A percentile compares a stretch with the other conserved stretches of the same genome.
These are phyloP conservation scores for Plasmodium coatneyi DNA, from an alignment of 169 alveolate genomes.

Conservation along the genomic window DNA sequence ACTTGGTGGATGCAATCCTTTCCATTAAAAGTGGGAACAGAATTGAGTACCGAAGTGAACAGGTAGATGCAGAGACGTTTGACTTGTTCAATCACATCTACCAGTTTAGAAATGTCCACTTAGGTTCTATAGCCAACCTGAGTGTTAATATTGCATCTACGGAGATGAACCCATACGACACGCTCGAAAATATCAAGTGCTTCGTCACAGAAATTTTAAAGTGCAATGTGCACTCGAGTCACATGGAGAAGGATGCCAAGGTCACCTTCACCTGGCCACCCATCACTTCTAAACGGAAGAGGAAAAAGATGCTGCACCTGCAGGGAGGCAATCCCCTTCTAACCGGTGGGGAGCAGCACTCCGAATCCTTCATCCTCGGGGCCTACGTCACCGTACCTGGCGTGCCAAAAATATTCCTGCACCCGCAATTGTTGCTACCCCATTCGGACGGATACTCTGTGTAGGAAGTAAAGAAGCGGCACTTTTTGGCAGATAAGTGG, in stretches of 20 bases:
- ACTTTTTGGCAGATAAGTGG: neutral
- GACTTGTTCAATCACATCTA: conserved; percentile 30
- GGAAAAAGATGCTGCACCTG: neutral
- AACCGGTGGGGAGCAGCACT: neutral
- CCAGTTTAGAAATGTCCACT: conserved; percentile 6
- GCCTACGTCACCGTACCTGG: conserved; percentile 34
- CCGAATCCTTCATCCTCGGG: conserved; percentile 55
- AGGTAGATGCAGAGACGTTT: conserved; percentile 39
- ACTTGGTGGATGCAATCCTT: conserved; percentile 77
- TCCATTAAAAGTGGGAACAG: conserved; percentile 79
- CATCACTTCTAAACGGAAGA: conserved; percentile 24
- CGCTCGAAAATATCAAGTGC: conserved; percentile 49
- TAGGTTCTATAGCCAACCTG: conserved; percentile 37
- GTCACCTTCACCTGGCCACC: conserved; percentile 34
- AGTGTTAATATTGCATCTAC: conserved; percentile 51
- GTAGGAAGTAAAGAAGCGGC: neutral
- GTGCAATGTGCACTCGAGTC: conserved; percentile 49
- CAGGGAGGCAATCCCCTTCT: neutral
- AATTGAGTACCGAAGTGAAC: conserved; percentile 81
- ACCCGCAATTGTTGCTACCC: conserved; percentile 24
- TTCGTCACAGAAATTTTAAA: conserved; percentile 38
- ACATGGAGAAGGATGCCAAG: conserved; percentile 30
- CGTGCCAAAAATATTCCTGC: conserved; percentile 38
- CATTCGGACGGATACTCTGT: conserved; percentile 36
- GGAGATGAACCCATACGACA: conserved; percentile 15